Base-by-base conservation (phyloP, 192 early-diverging fungal species). In the Entomortierella parvispora region DNA sequence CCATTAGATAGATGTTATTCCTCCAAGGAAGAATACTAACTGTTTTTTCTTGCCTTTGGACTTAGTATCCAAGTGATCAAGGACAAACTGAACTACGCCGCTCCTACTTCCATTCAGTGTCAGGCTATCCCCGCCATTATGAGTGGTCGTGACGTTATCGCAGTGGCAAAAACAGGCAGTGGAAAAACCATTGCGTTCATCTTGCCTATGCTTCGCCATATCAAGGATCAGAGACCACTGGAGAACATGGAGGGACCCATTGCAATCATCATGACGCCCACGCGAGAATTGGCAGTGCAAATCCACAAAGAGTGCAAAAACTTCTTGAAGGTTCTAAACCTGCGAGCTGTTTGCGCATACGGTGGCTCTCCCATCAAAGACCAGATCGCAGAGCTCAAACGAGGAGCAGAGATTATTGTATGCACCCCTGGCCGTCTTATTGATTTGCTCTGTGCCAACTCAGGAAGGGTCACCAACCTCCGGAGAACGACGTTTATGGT, bases 101-200 rank as follows among this genome's bases (percentile, higher is more conserved):
- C 85, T 17, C 96, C 97, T 0, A 92, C 94, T 3, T 86, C 95
- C 0, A 96, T 98, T 65, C 96, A 98, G 77, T 87, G 92, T 2
- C 96, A 98, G 70, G 92, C 93, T 0, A 90, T 98, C n/a, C 96
- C 96, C n/a, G 96, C 95, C 0, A 92, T 98, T 52, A 88, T 98
- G 92, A 91, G 92, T 71, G 96, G 96, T 0, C 88, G 96, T 9
- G 96, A 98, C 80, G 93, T 97, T 15, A 98, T 98, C 77, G 95
- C 95, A 14, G 94, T 98, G 17, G 95, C 96, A 23, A 98, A 96
- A 66, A 98, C 96, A 0, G 96, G 96, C 2, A 90, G 88, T 20
- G 96, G 96, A 18, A 97, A 97, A 83, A 97, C 95, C 4, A 90
- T 98, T 58, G 93, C 94, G 1, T 97, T 97, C 80, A 80, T 97